Percentiles rank a stretch among this genome's conserved stretches.
Evolutionary conservation across 129 eudicot species (phyloP).

Genomic region (Flaveria trinervia): DNA sequence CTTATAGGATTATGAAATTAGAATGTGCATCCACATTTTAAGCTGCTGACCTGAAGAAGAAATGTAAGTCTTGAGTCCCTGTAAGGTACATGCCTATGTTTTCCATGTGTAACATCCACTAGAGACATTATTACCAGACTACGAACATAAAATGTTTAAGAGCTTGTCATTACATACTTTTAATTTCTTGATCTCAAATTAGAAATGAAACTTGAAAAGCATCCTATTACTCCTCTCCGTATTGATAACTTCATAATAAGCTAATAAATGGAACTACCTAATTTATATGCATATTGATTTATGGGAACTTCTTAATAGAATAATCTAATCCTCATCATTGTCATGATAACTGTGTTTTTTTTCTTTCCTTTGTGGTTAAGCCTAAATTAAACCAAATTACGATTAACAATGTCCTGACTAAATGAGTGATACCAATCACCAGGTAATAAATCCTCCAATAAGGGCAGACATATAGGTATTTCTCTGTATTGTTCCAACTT

Average conservation of each 20-base stretch:
- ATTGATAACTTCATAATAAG: not conserved
- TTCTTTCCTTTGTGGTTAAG: constrained; percentile 13
- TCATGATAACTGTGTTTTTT: not conserved
- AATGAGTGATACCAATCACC: constrained; percentile 10
- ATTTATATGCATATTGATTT: constrained; percentile 6
- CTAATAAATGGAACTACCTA: constrained; percentile 4
- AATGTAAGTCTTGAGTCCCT: constrained; percentile 90
- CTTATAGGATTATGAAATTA: constrained; percentile 25
- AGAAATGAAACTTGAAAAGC: not conserved
- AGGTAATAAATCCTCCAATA: not conserved
- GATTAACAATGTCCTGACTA: not conserved
- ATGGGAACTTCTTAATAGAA: constrained; percentile 16
- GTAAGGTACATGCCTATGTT: constrained; percentile 88
- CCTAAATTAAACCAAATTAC: constrained; percentile 12
- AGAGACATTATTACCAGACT: constrained; percentile 90
- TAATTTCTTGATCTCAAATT: not conserved
- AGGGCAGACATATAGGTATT: constrained; percentile 12
- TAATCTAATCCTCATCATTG: not conserved
- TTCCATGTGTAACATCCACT: constrained; percentile 89
- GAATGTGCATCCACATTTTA: constrained; percentile 25
- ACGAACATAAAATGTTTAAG: constrained; percentile 30
- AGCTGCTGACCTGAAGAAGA: constrained; percentile 77
- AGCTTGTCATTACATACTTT: not conserved
- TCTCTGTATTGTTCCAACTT: not conserved
- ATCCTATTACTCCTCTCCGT: not conserved